Conservation (phyloP, 208 protist species). For the Tetramitus jugosus region DNA sequence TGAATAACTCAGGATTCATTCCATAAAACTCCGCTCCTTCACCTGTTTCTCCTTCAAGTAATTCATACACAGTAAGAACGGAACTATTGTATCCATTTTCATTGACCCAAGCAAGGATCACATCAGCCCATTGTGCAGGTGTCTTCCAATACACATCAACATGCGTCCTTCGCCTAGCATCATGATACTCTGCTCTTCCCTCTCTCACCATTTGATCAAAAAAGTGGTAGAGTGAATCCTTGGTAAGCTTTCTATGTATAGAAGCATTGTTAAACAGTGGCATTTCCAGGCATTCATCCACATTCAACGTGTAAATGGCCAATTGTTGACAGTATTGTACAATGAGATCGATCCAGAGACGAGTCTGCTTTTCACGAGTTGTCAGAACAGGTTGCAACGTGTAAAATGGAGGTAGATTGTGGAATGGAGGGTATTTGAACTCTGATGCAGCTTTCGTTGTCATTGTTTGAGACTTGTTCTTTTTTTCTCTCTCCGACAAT, state of each 20-base stretch:
- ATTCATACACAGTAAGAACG: constrained; percentile 27
- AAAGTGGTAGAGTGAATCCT: neutral
- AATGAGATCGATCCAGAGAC: constrained; percentile 19
- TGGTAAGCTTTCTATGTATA: constrained; percentile 6
- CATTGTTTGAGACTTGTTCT: neutral
- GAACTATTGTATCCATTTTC: neutral
- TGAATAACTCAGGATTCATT: constrained; percentile 19
- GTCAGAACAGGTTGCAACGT: constrained; percentile 23
- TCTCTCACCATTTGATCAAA: constrained; percentile 1
- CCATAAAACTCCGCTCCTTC: constrained; percentile 23
- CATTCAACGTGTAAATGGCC: neutral
- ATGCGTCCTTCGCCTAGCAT: neutral
- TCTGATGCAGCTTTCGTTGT: neutral
- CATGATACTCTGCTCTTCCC: constrained; percentile 1
- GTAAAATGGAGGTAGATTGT: constrained; percentile 17
- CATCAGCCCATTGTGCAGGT: constrained; percentile 13
- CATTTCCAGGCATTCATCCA: neutral
- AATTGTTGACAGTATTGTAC: constrained; percentile 11
- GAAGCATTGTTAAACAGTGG: constrained; percentile 4
- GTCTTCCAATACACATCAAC: constrained; percentile 18
- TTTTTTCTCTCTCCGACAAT: too few relatives aligned
- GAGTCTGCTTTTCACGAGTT: constrained; percentile 22
- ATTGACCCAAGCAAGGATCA: neutral
- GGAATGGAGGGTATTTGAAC: constrained; percentile 2
- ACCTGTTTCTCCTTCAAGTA: constrained; percentile 15